Percentiles rank a stretch among this genome's conserved stretches.
Evolutionary conservation across 805 yeast genomes (phyloP).

Genomic region (Metschnikowia vanudenii): DNA sequence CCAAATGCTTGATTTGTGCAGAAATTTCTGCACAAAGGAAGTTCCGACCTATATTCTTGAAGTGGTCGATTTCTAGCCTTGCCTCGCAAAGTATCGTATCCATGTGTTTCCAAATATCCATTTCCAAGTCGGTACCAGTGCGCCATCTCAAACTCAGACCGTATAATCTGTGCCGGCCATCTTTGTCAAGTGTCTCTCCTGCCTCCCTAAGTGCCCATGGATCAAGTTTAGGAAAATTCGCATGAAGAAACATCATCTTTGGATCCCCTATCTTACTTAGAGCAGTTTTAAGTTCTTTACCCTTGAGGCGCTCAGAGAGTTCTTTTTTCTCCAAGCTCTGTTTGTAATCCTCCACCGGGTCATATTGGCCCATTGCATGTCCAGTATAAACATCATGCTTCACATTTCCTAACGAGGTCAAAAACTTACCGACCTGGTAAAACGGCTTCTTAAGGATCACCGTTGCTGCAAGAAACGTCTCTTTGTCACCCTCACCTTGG

Average conservation of each 20-base stretch:
- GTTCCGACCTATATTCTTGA: slow-evolving; percentile 38
- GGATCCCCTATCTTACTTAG: slow-evolving; percentile 12
- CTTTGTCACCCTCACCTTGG: slow-evolving; percentile 81
- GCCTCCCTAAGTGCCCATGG: slow-evolving; percentile 53
- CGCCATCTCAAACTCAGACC: slow-evolving; percentile 54
- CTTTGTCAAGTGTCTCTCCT: slow-evolving; percentile 39
- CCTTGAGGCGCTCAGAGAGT: slow-evolving; percentile 8
- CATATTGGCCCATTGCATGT: slow-evolving; percentile 74
- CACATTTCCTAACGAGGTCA: slow-evolving; percentile 52
- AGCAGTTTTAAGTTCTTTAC: slow-evolving; percentile 8
- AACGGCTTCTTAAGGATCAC: slow-evolving; percentile 45
- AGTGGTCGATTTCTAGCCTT: slow-evolving; percentile 44
- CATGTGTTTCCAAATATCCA: slow-evolving; percentile 60
- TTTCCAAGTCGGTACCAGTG: slow-evolving; percentile 57
- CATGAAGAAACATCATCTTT: slow-evolving; percentile 53
- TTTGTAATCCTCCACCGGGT: slow-evolving; percentile 60
- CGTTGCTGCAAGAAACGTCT: slow-evolving; percentile 72
- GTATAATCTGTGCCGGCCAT: slow-evolving; percentile 54
- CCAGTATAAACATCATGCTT: slow-evolving; percentile 50
- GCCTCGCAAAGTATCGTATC: slow-evolving; percentile 51
- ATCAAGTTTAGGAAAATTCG: slow-evolving; percentile 65
- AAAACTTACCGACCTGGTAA: slow-evolving; percentile 53
- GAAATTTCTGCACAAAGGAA: slow-evolving; percentile 52
- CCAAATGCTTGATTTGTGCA: slow-evolving; percentile 45
- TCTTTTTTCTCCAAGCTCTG: slow-evolving; percentile 11